These are phyloP conservation scores for Russula sp. DNA, from an alignment of 768 basidiomycete species.

Conservation along the genomic window DNA sequence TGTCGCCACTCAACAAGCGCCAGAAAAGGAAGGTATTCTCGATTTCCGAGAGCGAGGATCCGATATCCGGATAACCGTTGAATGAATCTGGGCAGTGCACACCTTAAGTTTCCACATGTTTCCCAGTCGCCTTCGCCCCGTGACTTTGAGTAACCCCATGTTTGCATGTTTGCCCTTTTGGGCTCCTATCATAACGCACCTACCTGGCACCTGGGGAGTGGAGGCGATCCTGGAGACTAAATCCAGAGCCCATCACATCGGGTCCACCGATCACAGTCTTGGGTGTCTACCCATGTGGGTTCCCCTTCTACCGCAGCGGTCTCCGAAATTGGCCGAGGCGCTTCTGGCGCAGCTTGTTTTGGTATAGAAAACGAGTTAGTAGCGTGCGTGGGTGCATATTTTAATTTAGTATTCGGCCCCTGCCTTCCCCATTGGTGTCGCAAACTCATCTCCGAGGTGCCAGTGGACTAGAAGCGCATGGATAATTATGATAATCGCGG, in stretches of 20 bases:
- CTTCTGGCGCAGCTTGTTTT: constrained; percentile 4
- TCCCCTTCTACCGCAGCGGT: constrained; percentile 8
- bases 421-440: neutral
- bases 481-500: constrained; percentile 5
- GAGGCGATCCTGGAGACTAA: constrained; percentile 9
- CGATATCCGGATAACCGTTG: constrained; percentile 21
- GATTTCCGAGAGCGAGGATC: constrained; percentile 16
- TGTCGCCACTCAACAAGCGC: constrained; percentile 17
- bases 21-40: constrained; percentile 2
- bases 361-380: neutral
- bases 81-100: constrained; percentile 13
- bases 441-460: constrained; percentile 25
- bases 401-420: constrained; percentile 18
- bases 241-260: constrained; percentile 15
- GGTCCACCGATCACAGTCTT: constrained; percentile 20
- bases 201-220: constrained; percentile 8
- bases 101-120: constrained; percentile 13
- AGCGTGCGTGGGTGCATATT: constrained; percentile 10
- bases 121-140: neutral
- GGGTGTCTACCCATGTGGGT: constrained; percentile 4
- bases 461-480: constrained; percentile 2
- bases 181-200: neutral
- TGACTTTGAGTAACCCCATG: constrained; percentile 11
- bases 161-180: constrained; percentile 18
- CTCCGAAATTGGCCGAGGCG: constrained; percentile 22